Base-by-base conservation (phyloP, 441 rosid genomes). In the Croton laevigatus region DNA sequence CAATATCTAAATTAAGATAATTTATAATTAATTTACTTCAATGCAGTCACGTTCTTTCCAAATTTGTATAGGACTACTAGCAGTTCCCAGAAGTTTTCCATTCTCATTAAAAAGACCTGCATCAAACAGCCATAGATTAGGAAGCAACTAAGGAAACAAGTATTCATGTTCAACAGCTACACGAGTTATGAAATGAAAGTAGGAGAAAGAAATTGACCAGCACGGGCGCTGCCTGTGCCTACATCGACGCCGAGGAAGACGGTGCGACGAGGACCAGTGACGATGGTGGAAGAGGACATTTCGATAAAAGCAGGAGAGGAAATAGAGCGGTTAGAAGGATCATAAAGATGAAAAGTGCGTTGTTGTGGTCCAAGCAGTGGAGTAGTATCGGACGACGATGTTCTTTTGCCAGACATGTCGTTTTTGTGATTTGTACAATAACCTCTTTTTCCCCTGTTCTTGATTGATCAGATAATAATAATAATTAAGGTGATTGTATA, bases 141-240 rank as follows among this genome's bases (percentile, higher is more conserved):
- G 5, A 20, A 54, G 4, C 27, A 17, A 23, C 9, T 27, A 70
- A 57, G 37, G 8, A 3, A 53, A n/a, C 23, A 62, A 20, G 59
- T 38, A 17, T 3, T 1, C 53, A 44, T 13, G 59, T 20, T 44
- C 45, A 34, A 52, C 36, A 38, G 38, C 8, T 6, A 10, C n/a
- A 38, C 49, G 20, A n/a, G 44, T 55, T 10, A 49, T 0, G 44
- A 42, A 73, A 32, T 1, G 34, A 37, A 66, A 40, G 6, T 12
- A 68, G 11, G 45, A 19, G 62, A 17, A 22, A 22, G 49, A 34
- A 27, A 45, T 16, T 11, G 76, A 40, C 97, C 98, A 59, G 97
- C 97, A 61, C 97, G 94, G 44, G 97, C 97, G 74, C 98, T 94
- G 78, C 97, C 96, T 27, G 97, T 91, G 78, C 98, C 98, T 51